Evolutionary conservation across 768 basidiomycete species (phyloP), one percentile per base, ranked within the genome.

Genomic region (Tubosaeta sp.): DNA sequence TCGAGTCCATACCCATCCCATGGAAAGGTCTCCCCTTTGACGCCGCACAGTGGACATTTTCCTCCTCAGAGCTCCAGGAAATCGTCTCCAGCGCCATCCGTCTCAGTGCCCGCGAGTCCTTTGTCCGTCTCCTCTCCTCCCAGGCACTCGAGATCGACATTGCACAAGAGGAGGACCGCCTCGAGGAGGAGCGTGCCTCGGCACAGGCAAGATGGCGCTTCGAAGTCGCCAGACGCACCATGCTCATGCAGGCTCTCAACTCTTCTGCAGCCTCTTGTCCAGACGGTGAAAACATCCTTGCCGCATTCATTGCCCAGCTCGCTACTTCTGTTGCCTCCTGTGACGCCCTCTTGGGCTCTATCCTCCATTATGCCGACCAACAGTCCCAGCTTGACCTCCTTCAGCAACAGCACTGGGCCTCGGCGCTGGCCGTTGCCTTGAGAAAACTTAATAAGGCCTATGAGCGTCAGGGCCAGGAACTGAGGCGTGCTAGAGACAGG

Each of bases 371-470:
- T 39, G 69, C 73, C 5, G 84, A 88, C 61, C 89, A 88, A 57
- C 74, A 82, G 29, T 70, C 76, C 0, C 88, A 91, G 66, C 77
- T 91, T 4, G 68, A 74, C 13, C 72, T 74, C 35, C 58, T 88
- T 37, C 73, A 82, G 10, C 84, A 89, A 51, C 69, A 76, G 34
- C 90, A 91, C 67, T 82, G 79, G 70, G 76, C 86, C 1, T 87
- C 86, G n/a, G 86, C 89, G 16, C 76, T 91, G 11, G 82, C 84
- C 0, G 79, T 92, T 57, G 88, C 86, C 2, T 65, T 92, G 46
- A 79, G 88, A 11, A 92, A 92, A 77, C 74, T 91, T 27, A 91
- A 91, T 63, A 78, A 77, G 43, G 85, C 85, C 47, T 88, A 87
- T 54, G 81, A 82, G 6, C 80, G 81, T 37, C 80, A 88, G 33